Conservation (phyloP, 768 basidiomycete genomes). For the Naematelia encephala region DNA sequence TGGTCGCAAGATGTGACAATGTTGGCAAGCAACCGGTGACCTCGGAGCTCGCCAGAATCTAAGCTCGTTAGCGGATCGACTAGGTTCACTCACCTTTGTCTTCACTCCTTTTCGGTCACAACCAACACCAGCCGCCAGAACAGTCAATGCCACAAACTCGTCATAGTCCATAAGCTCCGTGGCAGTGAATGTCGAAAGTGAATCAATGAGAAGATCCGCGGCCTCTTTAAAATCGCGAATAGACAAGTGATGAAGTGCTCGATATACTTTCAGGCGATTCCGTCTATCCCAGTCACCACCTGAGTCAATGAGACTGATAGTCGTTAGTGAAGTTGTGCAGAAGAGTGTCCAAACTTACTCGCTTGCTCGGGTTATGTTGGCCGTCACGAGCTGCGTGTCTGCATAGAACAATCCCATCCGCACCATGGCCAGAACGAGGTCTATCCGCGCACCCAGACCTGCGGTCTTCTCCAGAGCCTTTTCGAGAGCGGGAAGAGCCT, state of each 20-base stretch:
- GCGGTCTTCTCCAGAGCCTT: slow-evolving; percentile 86
- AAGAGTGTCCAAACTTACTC: slow-evolving; percentile 58
- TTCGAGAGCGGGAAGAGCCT: slow-evolving; percentile 74
- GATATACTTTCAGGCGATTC: slow-evolving; percentile 94
- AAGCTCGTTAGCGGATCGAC: not conserved
- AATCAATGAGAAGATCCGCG: slow-evolving; percentile 81
- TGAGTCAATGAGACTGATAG: slow-evolving; percentile 74
- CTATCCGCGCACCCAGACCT: slow-evolving; percentile 87
- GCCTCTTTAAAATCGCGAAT: slow-evolving; percentile 88
- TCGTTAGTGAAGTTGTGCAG: not conserved
- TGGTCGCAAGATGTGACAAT: slow-evolving; percentile 73
- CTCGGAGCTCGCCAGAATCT: slow-evolving; percentile 84
- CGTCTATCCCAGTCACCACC: slow-evolving; percentile 98
- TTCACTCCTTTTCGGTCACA: slow-evolving; percentile 81
- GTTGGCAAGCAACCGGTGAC: slow-evolving; percentile 80
- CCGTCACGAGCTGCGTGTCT: slow-evolving; percentile 67
- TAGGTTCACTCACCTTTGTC: slow-evolving; percentile 64
- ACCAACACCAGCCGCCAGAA: slow-evolving; percentile 72
- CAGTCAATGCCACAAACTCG: slow-evolving; percentile 80
- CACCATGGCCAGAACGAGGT: slow-evolving; percentile 81
- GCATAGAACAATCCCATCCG: slow-evolving; percentile 87
- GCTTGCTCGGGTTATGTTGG: slow-evolving; percentile 74
- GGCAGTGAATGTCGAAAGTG: slow-evolving; percentile 90
- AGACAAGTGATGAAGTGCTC: slow-evolving; percentile 75
- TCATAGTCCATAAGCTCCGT: slow-evolving; percentile 83